Percentiles rank a stretch among this genome's conserved stretches.
These are phyloP conservation scores for Nasturtium officinale DNA, from an alignment of 345 rosid genomes.

Conservation along the genomic window DNA sequence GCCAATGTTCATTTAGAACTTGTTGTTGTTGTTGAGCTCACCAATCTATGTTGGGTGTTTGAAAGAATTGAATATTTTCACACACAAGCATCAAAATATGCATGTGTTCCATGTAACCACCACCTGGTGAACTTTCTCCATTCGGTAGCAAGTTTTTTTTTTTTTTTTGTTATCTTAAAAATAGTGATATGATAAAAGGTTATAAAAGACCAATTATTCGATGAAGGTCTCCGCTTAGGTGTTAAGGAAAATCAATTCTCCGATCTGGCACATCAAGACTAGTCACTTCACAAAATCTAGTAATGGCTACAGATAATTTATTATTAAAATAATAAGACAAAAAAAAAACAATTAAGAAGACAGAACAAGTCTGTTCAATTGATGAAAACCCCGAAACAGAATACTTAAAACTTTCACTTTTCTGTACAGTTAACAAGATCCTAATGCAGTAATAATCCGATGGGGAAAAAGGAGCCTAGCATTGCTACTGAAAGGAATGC, in stretches of 20 bases:
- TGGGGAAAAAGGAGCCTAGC: constrained; percentile 17
- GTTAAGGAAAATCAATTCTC: not conserved
- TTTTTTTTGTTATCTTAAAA: not conserved
- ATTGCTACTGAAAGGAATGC: constrained; percentile 29
- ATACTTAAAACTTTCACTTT: constrained; percentile 12
- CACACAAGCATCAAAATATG: constrained; percentile 44
- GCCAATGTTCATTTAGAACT: too few species aligned
- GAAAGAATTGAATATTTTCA: constrained; percentile 39
- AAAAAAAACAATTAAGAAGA: not conserved
- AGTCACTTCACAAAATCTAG: not conserved
- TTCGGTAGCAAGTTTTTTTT: constrained; percentile 35
- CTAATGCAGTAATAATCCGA: constrained; percentile 37
- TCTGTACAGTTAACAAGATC: constrained; percentile 40
- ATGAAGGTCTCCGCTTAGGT: not conserved
- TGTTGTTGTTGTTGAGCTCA: constrained; percentile 18
- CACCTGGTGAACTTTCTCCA: constrained; percentile 45
- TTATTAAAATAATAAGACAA: too few species aligned
- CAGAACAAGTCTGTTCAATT: constrained; percentile 20
- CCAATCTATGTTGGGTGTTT: constrained; percentile 13
- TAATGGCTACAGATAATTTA: too few species aligned
- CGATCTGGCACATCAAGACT: constrained; percentile 1
- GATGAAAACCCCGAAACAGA: constrained; percentile 23
- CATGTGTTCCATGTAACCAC: constrained; percentile 45
- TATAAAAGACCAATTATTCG: not conserved
- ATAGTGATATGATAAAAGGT: not conserved